Percentiles rank a stretch among this genome's conserved stretches.
Evolutionary conservation across 306 rosid genomes (phyloP).

Genomic region (Albizia julibrissin): DNA sequence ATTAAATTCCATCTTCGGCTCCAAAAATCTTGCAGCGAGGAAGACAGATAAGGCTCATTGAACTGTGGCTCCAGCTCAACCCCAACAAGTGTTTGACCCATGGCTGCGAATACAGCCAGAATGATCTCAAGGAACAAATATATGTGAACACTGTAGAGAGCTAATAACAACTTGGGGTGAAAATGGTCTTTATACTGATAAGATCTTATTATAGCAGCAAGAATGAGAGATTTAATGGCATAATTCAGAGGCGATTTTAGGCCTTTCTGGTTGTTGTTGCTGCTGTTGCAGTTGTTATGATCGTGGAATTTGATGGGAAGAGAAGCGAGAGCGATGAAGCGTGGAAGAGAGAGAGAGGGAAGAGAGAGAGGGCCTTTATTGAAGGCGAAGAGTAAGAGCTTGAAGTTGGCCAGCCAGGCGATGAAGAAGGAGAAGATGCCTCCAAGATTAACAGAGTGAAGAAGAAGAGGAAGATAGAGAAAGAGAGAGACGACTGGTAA

Average conservation of each 20-base stretch:
- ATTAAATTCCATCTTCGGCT: slow-evolving; percentile 58
- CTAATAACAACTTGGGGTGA: slow-evolving; percentile 27
- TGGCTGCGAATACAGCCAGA: slow-evolving; percentile 30
- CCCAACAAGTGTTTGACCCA: slow-evolving; percentile 32
- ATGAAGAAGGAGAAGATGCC: slow-evolving; percentile 42
- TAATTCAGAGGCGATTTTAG: slow-evolving; percentile 8
- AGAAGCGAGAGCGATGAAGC: too few species aligned
- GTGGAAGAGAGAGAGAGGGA: slow-evolving; percentile 31
- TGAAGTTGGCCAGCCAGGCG: slow-evolving; percentile 48
- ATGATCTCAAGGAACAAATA: slow-evolving; percentile 42
- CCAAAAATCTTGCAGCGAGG: slow-evolving; percentile 62
- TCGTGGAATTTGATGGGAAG: too few species aligned
- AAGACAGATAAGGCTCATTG: slow-evolving; percentile 50
- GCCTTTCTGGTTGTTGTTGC: background rate
- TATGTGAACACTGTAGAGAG: slow-evolving; percentile 30
- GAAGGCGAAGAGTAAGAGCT: slow-evolving; percentile 46
- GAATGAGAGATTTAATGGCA: slow-evolving; percentile 15
- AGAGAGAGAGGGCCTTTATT: slow-evolving; percentile 41
- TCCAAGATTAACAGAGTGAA: slow-evolving; percentile 36
- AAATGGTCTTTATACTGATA: slow-evolving; percentile 7
- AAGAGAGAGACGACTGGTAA: slow-evolving; percentile 21
- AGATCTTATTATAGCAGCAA: background rate
- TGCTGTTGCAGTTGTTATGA: too few species aligned
- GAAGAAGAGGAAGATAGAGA: slow-evolving; percentile 37
- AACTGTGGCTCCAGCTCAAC: slow-evolving; percentile 49